Evolutionary conservation across 306 rosid genomes (phyloP).

Genomic region (Inga oerstediana): DNA sequence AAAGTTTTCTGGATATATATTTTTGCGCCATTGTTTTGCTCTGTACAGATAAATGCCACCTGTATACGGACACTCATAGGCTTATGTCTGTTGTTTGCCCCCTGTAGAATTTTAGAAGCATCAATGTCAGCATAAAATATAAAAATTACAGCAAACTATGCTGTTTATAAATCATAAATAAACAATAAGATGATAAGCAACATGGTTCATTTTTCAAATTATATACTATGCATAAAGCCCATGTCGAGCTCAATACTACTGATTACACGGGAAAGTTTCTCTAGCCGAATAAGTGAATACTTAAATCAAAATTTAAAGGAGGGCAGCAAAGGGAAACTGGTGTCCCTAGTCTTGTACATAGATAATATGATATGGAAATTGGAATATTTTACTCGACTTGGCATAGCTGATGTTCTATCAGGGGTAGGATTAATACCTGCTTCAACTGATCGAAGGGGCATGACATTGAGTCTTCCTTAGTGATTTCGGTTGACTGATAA

Average conservation of each 20-base stretch:
- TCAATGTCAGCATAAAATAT: neutral
- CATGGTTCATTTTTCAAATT: neutral
- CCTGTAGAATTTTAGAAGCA: neutral
- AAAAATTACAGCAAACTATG: neutral
- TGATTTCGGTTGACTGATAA: constrained; percentile 8
- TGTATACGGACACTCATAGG: neutral
- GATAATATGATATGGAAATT: neutral
- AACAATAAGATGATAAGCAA: too few relatives aligned
- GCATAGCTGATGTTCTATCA: neutral
- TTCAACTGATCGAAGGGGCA: neutral
- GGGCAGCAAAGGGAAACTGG: neutral
- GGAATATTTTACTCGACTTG: constrained; percentile 5
- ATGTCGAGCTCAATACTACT: neutral
- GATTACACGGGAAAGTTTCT: neutral
- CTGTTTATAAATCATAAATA: neutral
- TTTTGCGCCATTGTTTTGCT: neutral
- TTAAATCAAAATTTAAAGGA: neutral
- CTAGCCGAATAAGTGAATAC: neutral
- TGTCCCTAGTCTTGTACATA: neutral
- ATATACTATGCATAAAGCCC: neutral
- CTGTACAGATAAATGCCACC: constrained; percentile 5
- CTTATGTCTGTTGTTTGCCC: constrained; percentile 1
- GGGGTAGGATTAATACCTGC: constrained; percentile 1
- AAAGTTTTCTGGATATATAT: neutral
- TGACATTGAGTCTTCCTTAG: constrained; percentile 11